These are phyloP conservation scores for Alternaria brassicicola DNA, from an alignment of 2,329 filamentous ascomycete genomes.

Conservation along the genomic window DNA sequence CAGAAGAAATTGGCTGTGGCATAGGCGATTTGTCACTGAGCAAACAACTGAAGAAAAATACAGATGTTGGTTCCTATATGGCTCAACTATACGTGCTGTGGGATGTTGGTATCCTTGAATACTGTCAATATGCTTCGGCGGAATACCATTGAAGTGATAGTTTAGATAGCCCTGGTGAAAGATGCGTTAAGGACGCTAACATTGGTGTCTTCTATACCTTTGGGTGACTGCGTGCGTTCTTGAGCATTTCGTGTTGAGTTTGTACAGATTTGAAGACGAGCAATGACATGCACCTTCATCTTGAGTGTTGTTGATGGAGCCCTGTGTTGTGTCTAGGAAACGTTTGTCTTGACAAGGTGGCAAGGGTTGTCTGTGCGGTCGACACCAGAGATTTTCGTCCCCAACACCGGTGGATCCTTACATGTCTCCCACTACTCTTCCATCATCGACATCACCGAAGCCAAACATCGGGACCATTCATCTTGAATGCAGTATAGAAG, in stretches of 20 bases:
- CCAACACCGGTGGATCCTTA: not conserved
- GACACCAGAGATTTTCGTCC: slow-evolving; percentile 2
- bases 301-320: not conserved
- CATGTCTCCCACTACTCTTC: not conserved
- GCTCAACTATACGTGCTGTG: not conserved
- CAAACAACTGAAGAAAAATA: not conserved
- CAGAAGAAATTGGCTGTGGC: too few species aligned
- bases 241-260: not conserved
- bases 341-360: not conserved
- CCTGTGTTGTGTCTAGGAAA: not conserved
- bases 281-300: not conserved
- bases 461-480: not conserved
- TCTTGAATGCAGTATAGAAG: not conserved
- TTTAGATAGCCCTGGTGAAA: not conserved
- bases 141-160: not conserved
- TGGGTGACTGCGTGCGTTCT: not conserved
- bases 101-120: not conserved
- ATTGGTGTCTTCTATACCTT: not conserved
- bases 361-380: slow-evolving; percentile 4
- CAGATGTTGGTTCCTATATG: not conserved
- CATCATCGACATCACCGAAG: not conserved
- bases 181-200: not conserved
- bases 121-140: not conserved
- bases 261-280: too few species aligned
- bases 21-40: too few species aligned